A percentile compares a stretch with the other conserved stretches of the same genome.
These are phyloP conservation scores for Pneumocystis carinii DNA, from an alignment of 1,139 yeast genomes.

Conservation along the genomic window DNA sequence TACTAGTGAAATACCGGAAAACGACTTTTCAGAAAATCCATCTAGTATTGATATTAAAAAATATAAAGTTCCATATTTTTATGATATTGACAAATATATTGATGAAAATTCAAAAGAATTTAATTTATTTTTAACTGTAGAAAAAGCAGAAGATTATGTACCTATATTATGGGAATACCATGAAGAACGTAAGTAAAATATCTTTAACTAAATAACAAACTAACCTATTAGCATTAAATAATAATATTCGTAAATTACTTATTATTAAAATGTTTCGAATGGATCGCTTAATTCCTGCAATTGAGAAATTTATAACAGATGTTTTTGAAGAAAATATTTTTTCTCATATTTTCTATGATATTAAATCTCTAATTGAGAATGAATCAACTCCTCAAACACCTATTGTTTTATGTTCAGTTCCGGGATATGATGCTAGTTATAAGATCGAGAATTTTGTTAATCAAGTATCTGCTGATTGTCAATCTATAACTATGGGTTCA, in stretches of 20 bases:
- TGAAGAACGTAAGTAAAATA: conserved; percentile 10
- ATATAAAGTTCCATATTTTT: not conserved
- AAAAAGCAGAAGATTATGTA: conserved; percentile 8
- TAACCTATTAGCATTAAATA: conserved; percentile 13
- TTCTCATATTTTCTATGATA: conserved; percentile 9
- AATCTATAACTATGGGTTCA: conserved; percentile 60
- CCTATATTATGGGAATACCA: conserved; percentile 5
- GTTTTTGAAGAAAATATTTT: conserved; percentile 2
- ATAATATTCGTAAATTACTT: conserved; percentile 14
- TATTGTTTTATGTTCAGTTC: conserved; percentile 42
- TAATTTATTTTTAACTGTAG: not conserved
- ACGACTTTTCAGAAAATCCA: not conserved
- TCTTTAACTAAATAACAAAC: not conserved
- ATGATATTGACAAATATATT: not conserved
- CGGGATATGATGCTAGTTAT: conserved; percentile 54
- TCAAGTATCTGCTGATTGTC: conserved; percentile 20
- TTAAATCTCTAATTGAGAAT: conserved; percentile 10
- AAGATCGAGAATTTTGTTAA: conserved; percentile 36
- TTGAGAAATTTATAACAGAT: conserved; percentile 7
- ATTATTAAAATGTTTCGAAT: conserved; percentile 17
- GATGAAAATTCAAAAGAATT: not conserved
- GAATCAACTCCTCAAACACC: conserved; percentile 24
- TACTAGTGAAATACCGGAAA: not conserved
- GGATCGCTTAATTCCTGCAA: conserved; percentile 15
- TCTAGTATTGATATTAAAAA: not conserved